Conservation (phyloP, 2,329 filamentous ascomycete species). For the Curvularia hawaiiensis region DNA sequence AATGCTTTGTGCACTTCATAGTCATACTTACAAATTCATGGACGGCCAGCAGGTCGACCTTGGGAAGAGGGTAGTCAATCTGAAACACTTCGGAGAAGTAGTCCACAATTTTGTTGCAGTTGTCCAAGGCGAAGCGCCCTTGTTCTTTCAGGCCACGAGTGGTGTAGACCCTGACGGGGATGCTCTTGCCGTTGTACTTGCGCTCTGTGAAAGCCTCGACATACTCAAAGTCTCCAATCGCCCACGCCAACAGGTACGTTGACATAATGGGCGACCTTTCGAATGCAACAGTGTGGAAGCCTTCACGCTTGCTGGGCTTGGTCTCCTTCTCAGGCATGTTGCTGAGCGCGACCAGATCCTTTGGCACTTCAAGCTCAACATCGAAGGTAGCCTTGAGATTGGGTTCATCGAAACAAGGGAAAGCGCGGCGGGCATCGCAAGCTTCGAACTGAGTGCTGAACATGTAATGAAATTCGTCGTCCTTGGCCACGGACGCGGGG, state of each 20-base stretch:
- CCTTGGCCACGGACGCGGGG: conserved; percentile 77
- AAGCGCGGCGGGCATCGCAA: conserved; percentile 90
- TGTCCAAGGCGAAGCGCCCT: conserved; percentile 85
- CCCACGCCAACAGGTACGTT: conserved; percentile 94
- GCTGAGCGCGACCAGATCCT: conserved; percentile 85
- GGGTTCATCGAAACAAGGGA: conserved; percentile 98
- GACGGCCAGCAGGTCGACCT: conserved; percentile 95
- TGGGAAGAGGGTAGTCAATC: conserved; percentile 83
- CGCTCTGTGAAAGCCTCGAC: conserved; percentile 89
- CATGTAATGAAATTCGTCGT: conserved; percentile 67
- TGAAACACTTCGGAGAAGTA: conserved; percentile 96
- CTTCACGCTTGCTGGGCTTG: conserved; percentile 72
- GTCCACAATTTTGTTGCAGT: conserved; percentile 91
- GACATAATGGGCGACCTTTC: conserved; percentile 94
- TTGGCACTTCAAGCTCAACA: conserved; percentile 88
- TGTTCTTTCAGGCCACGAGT: conserved; percentile 94
- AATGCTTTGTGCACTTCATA: conserved; percentile 9
- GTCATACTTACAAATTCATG: conserved; percentile 78
- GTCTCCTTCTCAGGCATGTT: conserved; percentile 91
- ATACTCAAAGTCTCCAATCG: conserved; percentile 95
- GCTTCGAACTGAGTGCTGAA: conserved; percentile 98
- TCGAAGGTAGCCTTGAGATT: conserved; percentile 97
- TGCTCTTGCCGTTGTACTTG: conserved; percentile 86
- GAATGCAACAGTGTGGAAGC: conserved; percentile 82
- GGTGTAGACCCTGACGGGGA: conserved; percentile 95